Evolutionary conservation across 345 rosid genomes (phyloP), one percentile per base, ranked within the genome.

Genomic region (Raphanus sativus): DNA sequence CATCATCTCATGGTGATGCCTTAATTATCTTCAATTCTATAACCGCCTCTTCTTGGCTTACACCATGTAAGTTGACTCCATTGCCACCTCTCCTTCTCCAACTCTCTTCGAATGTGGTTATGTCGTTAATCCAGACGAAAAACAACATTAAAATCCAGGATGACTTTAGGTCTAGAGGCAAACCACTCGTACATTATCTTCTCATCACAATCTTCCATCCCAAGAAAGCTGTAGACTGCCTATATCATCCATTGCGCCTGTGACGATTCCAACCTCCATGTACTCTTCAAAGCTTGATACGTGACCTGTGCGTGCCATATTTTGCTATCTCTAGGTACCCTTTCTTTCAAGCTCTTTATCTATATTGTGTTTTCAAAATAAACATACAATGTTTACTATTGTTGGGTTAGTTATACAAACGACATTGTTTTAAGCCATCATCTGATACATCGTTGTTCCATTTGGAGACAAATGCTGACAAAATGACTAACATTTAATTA

Each of bases 241-340:
- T n/a, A 52, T 15, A 7, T 52, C 24, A 52, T 52, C 58, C 58
- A 52, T 52, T 52, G 24, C 58, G 3, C 24, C 58, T 52, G 58
- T 52, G 58, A 52, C 10, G 24, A 52, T 52, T 15, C 69, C 70
- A 63, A 64, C 62, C 16, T 73, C 70, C 77, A 73, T 63, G 33
- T 73, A 73, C 25, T 73, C 76, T 3, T 73, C 76, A 63, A 73
- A 73, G 32, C 50, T 73, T 63, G 77, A 70, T 50, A 73, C 69
- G 8, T 50, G 56, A 54, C 59, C 59, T 54, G 26, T 26, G 10
- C 59, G 59, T 54, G 26, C 26, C 59, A n/a, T 26, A 52, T 52
- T 52, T 52, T 52, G 58, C 58, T 52, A 15, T 52, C 58, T 52
- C 58, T 52, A 52, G 24, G 16, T 52, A 52, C 24, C 58, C 58